A percentile compares a stretch with the other conserved stretches of the same genome.
Conservation (phyloP, 2,329 filamentous ascomycete species). For the Alternaria hordeiaustralica region DNA sequence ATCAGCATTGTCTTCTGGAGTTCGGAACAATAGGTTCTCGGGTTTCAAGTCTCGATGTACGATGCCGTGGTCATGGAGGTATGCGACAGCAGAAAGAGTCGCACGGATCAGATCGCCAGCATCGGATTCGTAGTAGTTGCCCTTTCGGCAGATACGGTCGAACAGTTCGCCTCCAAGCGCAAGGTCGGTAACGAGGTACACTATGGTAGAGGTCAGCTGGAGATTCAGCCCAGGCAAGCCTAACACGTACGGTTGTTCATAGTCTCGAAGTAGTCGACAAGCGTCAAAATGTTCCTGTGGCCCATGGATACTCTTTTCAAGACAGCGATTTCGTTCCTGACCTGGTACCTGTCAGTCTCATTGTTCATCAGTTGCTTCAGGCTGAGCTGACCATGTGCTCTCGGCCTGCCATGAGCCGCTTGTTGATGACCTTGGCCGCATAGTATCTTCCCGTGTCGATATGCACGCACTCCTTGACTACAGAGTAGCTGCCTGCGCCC, state of each 20-base stretch:
- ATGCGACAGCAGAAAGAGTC: conserved; percentile 95
- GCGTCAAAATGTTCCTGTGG: conserved; percentile 94
- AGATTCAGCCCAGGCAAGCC: background rate
- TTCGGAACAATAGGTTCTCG: conserved; percentile 95
- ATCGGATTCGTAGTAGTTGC: conserved; percentile 97
- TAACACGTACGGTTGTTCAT: conserved; percentile 83
- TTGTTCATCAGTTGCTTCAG: background rate
- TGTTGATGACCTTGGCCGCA: conserved; percentile 99
- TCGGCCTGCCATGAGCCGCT: conserved; percentile 93
- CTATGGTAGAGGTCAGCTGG: conserved; percentile 46
- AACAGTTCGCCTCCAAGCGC: conserved; percentile 96
- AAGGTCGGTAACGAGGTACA: conserved; percentile 97
- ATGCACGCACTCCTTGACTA: conserved; percentile 98
- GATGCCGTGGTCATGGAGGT: conserved; percentile 97
- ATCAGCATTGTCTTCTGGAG: conserved; percentile 96
- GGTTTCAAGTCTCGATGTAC: conserved; percentile 98
- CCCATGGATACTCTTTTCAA: conserved; percentile 99
- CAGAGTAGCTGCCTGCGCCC: conserved; percentile 94
- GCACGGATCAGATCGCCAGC: conserved; percentile 94
- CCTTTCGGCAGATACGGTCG: conserved; percentile 97
- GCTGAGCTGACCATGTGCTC: conserved; percentile 86
- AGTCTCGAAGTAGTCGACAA: conserved; percentile 99
- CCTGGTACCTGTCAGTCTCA: conserved; percentile 59
- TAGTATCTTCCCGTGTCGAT: conserved; percentile 98
- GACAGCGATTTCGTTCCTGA: conserved; percentile 97